Base-by-base conservation (phyloP, 2,329 filamentous ascomycete genomes). In the Fusarium equiseti region DNA sequence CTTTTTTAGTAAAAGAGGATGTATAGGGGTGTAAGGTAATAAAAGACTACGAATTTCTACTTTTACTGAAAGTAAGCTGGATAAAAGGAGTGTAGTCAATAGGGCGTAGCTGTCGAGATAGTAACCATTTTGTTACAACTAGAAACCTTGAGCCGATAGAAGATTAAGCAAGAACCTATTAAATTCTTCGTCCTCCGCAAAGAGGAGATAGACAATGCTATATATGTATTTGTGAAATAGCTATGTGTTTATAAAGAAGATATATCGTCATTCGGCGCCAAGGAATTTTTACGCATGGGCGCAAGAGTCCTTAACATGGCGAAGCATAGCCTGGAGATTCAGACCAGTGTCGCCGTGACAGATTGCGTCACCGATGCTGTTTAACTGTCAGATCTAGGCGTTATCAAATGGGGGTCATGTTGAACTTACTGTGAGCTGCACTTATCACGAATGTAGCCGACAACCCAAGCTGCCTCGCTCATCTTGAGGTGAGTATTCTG, bases 391-490 rank as follows among this genome's bases (percentile, higher is more conserved):
- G 45, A 48, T 31, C 16, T 29, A 13, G 24, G 16, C 7, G 6
- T 31, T 31, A 48, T 31, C 8, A 48, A 13, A 48, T 11, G 9
- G 45, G 45, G 45, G 7, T n/a, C 8, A 48, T 48, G 18, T 48
- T 48, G 7, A 11, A n/a, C 45, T 48, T 48, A 48, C 45, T 48
- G 26, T 48, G 45, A 48, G 9, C 45, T 48, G 26, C 45, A 48
- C 18, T 48, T 9, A 26, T 48, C 45, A 48, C 45, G 45, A 31
- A 48, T 48, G 31, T 48, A 48, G 15, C 45, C 18, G 15, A 48
- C 45, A 29, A 48, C 45, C 45, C 45, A 48, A 48, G 45, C 45
- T 29, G 45, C 45, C 45, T 48, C 45, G 27, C 45, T 48, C 45
- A 48, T 31, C 45, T 48, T 48, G 26, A 48, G 45, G 26, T 48